Base-by-base conservation (phyloP, 2,329 filamentous ascomycete genomes). In the Trichothecium sympodiale region DNA sequence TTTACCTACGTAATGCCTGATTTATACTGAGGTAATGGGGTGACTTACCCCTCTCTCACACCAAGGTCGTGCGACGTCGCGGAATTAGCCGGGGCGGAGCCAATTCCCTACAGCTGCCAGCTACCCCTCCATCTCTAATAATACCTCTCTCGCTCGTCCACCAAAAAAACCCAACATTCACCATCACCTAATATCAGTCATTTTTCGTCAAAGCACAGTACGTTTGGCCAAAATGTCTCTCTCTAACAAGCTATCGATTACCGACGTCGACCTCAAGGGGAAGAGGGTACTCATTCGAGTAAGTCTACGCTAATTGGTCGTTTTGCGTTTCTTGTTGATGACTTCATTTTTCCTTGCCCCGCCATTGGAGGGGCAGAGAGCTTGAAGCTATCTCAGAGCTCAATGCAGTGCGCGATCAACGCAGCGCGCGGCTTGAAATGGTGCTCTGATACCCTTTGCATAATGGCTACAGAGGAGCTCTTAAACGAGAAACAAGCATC, bases 261-360 rank as follows among this genome's bases (percentile, higher is more conserved):
- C 79, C 48, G 89, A 98, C 59, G 80, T 94, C 55, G 88, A 98
- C 66, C 74, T 98, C 65, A 94, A 94, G 78, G 89, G 74, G 77
- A 98, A 98, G 80, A 80, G 88, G 54, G 91, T 96, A 64, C 75
- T 98, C 54, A 95, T 98, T 62, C 83, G 91, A 57, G 91, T 94
- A 74, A 63, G 83, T 69, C n/a, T n/a, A n/a, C n/a, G n/a, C n/a
- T 42, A 36, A 38, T 38, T 33, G 29, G 36, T 30, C 12, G 14
- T 30, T 13, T 30, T 28, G 17, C 13, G 12, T 10, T 16, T 9
- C 12, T 30, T 36, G 16, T 27, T 25, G 20, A 25, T 25, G 20
- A 31, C 35, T 31, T 29, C 33, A 14, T 7, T 16, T 8, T 37
- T 35, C 38, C 23, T 31, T 50, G 46, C 54, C 54, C 54, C 54